Evolutionary conservation across 2,329 filamentous ascomycete species (phyloP).

Genomic region (Pyrenophora teres): DNA sequence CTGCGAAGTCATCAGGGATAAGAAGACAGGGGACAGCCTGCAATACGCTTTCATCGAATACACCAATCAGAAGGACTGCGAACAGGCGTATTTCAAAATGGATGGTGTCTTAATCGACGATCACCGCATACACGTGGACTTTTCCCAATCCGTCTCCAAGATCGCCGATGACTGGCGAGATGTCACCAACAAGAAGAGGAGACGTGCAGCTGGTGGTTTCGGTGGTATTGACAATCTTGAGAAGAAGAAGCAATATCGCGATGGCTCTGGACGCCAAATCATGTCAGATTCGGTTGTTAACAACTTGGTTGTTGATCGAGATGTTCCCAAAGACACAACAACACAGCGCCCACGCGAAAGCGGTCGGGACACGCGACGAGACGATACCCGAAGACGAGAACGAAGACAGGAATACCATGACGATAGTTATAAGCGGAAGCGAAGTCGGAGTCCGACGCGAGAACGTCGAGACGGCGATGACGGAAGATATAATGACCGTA

Average conservation of each 20-base stretch:
- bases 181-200: constrained; percentile 80
- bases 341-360: constrained; percentile 12
- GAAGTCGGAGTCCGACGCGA: constrained; percentile 41
- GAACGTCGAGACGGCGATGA: constrained; percentile 40
- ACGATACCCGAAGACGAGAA: constrained; percentile 47
- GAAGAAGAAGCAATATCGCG: constrained; percentile 81
- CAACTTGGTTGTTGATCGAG: constrained; percentile 38
- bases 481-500: constrained; percentile 34
- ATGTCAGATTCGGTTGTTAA: constrained; percentile 41
- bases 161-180: constrained; percentile 88
- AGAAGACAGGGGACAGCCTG: constrained; percentile 89
- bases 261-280: constrained; percentile 33
- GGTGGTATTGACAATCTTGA: constrained; percentile 88
- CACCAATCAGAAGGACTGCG: constrained; percentile 87
- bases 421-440: constrained; percentile 46
- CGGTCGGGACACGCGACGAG: constrained; percentile 38
- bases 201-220: constrained; percentile 71
- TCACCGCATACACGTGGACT: constrained; percentile 96
- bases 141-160: constrained; percentile 89
- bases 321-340: constrained; percentile 14
- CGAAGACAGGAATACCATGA: constrained; percentile 45
- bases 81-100: constrained; percentile 98
- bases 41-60: constrained; percentile 99
- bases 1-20: constrained; percentile 94
- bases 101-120: constrained; percentile 96